Evolutionary conservation across 2,329 filamentous ascomycete species (phyloP).

Genomic region (Xylariaceae sp.): DNA sequence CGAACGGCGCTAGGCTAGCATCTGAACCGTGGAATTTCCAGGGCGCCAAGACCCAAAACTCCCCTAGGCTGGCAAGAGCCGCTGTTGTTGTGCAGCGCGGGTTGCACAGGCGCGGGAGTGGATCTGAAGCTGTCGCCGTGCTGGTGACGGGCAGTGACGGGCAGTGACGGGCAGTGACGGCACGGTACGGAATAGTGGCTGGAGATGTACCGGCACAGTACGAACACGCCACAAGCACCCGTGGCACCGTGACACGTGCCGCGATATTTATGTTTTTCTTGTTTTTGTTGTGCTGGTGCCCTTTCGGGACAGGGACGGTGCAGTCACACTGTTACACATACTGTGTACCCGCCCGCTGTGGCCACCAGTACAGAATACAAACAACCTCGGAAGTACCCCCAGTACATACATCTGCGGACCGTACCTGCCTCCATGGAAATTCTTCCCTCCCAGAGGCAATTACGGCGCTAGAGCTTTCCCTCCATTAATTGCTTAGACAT

Average conservation of each 20-base stretch:
- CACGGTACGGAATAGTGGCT: not conserved
- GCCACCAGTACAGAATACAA: not conserved
- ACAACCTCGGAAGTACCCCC: not conserved
- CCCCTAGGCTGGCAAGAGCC: too few relatives aligned
- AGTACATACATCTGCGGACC: not conserved
- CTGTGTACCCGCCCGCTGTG: constrained; percentile 3
- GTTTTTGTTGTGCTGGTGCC: constrained; percentile 32
- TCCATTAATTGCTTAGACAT: not conserved
- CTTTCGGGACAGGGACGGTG: constrained; percentile 8
- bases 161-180: not conserved
- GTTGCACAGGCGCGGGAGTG: not conserved
- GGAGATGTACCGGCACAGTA: not conserved
- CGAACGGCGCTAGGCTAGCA: not conserved
- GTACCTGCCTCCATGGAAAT: not conserved
- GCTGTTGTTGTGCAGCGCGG: not conserved
- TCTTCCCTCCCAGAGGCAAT: not conserved
- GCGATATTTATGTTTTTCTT: constrained; percentile 17
- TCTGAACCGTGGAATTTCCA: constrained; percentile 2
- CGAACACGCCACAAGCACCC: not conserved
- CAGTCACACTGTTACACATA: not conserved
- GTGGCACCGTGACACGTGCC: constrained; percentile 15
- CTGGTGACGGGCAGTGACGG: not conserved
- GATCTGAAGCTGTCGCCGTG: not conserved
- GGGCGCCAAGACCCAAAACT: not conserved
- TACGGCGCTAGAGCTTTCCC: not conserved